phyloP scores from a whole-genome alignment of 805 yeast genomes.

The Cyberlindnera samutprakarnensis region DNA sequence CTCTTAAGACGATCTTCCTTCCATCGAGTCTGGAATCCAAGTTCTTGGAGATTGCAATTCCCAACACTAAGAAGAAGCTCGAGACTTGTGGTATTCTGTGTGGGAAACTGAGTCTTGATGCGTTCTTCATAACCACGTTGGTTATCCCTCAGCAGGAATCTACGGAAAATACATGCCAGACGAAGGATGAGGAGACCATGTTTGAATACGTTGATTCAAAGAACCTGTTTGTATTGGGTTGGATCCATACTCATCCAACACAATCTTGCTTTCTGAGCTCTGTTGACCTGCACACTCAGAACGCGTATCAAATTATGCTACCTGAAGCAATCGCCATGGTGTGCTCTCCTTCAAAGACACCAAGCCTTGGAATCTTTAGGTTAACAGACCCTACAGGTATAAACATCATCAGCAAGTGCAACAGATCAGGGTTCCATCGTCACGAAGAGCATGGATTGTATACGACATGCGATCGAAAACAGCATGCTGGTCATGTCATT shows the following conservation, averaged over 20 bases:
- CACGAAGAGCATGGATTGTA: slow-evolving; percentile 46
- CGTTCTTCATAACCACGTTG: slow-evolving; percentile 54
- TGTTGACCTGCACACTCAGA: slow-evolving; percentile 61
- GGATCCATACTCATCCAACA: slow-evolving; percentile 74
- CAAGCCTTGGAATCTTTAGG: slow-evolving; percentile 44
- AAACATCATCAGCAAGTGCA: slow-evolving; percentile 45
- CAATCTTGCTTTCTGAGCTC: slow-evolving; percentile 65
- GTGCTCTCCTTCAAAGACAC: slow-evolving; percentile 45
- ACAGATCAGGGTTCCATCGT: slow-evolving; percentile 49
- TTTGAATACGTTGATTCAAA: slow-evolving; percentile 48
- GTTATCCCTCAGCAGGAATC: slow-evolving; percentile 58
- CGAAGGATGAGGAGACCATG: slow-evolving; percentile 50
- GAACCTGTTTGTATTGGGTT: slow-evolving; percentile 57
- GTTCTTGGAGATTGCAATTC: slow-evolving; percentile 39
- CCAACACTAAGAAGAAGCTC: slow-evolving; percentile 41
- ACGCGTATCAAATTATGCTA: slow-evolving; percentile 60
- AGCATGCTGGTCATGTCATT: slow-evolving; percentile 41
- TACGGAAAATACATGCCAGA: slow-evolving; percentile 55
- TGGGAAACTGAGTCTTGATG: slow-evolving; percentile 53
- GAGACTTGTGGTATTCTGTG: slow-evolving; percentile 66
- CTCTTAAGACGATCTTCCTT: slow-evolving; percentile 43
- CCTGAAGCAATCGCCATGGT: slow-evolving; percentile 66
- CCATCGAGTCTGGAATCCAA: slow-evolving; percentile 35
- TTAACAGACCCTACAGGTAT: slow-evolving; percentile 62
- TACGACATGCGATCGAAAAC: slow-evolving; percentile 32